Conservation (phyloP, 1,139 yeast genomes). For the Suhomyces terraborum region DNA sequence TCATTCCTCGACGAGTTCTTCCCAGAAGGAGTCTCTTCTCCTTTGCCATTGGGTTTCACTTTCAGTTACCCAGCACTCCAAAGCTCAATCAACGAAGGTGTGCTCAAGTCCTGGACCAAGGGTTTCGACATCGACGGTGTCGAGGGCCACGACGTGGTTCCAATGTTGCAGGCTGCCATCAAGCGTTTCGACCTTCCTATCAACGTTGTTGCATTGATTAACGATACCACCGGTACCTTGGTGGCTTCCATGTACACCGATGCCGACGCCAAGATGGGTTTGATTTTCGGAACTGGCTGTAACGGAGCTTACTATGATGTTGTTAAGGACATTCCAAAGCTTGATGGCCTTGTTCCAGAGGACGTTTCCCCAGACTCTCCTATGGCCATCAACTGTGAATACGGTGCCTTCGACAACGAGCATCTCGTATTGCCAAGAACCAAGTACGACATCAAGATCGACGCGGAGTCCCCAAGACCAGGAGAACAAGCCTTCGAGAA, state of each 20-base stretch:
- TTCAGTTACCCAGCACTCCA: conserved; percentile 94
- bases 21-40: conserved; percentile 56
- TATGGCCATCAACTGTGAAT: conserved; percentile 98
- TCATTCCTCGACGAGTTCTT: conserved; percentile 61
- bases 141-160: conserved; percentile 93
- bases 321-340: conserved; percentile 75
- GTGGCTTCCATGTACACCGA: conserved; percentile 95
- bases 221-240: conserved; percentile 96
- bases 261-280: conserved; percentile 87
- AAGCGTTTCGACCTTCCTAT: conserved; percentile 69
- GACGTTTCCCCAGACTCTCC: conserved; percentile 67
- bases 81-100: conserved; percentile 77
- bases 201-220: conserved; percentile 86
- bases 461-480: conserved; percentile 89
- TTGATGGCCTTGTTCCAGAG: conserved; percentile 65
- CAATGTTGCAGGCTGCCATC: conserved; percentile 80
- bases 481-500: conserved; percentile 95
- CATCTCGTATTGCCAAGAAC: conserved; percentile 85
- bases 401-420: conserved; percentile 96
- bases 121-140: conserved; percentile 94
- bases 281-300: conserved; percentile 97
- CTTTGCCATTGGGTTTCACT: conserved; percentile 88
- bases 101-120: conserved; percentile 96
- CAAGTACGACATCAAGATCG: conserved; percentile 78
- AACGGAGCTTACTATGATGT: conserved; percentile 94